These are phyloP conservation scores for Boehmeria nivea DNA, from an alignment of 306 rosid genomes.

Conservation along the genomic window DNA sequence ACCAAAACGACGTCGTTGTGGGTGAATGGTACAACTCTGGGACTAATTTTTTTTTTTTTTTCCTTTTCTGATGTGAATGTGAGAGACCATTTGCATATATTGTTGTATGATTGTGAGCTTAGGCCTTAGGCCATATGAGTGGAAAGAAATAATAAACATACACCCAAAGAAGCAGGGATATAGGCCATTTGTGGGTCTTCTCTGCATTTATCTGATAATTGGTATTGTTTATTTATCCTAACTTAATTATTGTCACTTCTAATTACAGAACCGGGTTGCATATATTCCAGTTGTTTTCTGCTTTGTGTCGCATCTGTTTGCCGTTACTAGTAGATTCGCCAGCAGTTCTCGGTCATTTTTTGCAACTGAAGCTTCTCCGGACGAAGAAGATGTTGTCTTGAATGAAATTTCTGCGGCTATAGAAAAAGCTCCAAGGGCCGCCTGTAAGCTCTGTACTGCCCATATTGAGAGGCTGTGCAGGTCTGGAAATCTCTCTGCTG, in stretches of 20 bases:
- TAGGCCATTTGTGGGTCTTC: too few species aligned
- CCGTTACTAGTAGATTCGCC: constrained; percentile 16
- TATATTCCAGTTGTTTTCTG: constrained; percentile 17
- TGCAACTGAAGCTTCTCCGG: constrained; percentile 36
- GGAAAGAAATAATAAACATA: too few species aligned
- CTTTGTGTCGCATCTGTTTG: constrained; percentile 18
- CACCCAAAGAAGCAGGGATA: too few species aligned
- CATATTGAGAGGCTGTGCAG: constrained; percentile 37
- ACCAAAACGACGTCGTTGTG: too few species aligned
- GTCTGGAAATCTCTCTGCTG: constrained; percentile 35
- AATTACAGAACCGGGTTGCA: constrained; percentile 16
- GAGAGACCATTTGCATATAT: too few species aligned
- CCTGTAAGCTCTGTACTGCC: constrained; percentile 16
- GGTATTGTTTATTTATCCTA: too few species aligned
- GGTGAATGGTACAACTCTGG: too few species aligned
- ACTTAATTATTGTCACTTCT: not conserved
- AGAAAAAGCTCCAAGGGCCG: constrained; percentile 33
- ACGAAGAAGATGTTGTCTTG: constrained; percentile 30
- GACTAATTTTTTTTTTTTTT: too few species aligned
- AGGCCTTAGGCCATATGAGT: too few species aligned
- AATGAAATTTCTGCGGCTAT: constrained; percentile 34
- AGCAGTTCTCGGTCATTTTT: constrained; percentile 28
- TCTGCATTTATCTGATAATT: too few species aligned
- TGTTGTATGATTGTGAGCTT: too few species aligned
- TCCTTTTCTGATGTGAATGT: too few species aligned